A percentile compares a stretch with the other conserved stretches of the same genome.
Conservation (phyloP, 148 eudicot genomes). For the Polygonum maritimum region DNA sequence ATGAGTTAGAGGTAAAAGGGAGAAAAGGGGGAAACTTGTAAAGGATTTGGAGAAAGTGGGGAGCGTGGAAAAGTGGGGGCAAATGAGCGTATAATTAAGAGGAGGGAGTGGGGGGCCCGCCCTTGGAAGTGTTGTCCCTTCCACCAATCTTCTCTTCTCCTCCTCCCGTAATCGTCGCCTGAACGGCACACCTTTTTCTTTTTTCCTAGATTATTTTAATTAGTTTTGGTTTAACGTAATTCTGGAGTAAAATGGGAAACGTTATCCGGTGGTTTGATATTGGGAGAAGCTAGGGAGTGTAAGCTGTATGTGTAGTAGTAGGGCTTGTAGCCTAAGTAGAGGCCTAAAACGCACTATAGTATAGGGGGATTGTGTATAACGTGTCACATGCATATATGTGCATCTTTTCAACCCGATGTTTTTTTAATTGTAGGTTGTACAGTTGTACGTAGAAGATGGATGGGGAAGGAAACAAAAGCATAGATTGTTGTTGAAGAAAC, state of each 20-base stretch:
- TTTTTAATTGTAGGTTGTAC: too few relatives aligned
- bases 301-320: neutral
- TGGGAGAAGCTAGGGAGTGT: neutral
- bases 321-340: neutral
- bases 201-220: neutral
- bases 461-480: too few relatives aligned
- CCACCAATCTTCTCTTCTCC: neutral
- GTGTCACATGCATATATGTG: too few relatives aligned
- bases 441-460: too few relatives aligned
- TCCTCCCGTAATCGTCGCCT: slow-evolving; percentile 6
- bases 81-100: neutral
- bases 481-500: too few relatives aligned
- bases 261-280: slow-evolving; percentile 1
- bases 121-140: neutral
- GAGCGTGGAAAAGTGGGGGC: neutral
- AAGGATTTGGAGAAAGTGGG: neutral
- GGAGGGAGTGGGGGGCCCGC: neutral
- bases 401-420: too few relatives aligned
- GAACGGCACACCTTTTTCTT: slow-evolving; percentile 1
- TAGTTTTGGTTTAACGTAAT: neutral
- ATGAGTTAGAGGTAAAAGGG: neutral
- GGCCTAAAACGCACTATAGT: neutral
- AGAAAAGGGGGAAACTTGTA: neutral
- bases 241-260: neutral
- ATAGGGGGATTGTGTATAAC: too few relatives aligned